phyloP scores from a whole-genome alignment of 2,329 filamentous ascomycete genomes.

The Zasmidium citrigriseum region DNA sequence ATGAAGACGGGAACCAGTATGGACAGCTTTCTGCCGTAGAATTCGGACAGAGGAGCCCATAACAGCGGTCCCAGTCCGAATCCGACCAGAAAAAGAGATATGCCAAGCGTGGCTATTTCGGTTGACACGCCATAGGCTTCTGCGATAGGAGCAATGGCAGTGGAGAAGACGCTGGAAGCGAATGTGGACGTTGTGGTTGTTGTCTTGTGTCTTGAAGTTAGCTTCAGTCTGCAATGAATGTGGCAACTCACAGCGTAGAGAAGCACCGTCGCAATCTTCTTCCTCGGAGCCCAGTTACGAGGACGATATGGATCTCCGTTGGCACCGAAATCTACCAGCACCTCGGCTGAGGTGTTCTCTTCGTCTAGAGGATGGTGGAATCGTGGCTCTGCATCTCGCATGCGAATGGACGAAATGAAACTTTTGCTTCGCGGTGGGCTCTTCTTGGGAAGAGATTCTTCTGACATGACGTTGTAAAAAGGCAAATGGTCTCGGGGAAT shows the following conservation, averaged over 20 bases:
- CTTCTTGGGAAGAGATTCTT: neutral
- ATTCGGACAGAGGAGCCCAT: conserved; percentile 41
- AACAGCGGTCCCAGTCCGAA: neutral
- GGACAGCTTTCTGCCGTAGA: conserved; percentile 43
- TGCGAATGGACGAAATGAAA: neutral
- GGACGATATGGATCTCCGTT: neutral
- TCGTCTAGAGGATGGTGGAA: neutral
- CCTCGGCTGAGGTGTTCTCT: neutral
- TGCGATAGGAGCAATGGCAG: conserved; percentile 33
- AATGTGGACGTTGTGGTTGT: neutral
- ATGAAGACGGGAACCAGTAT: conserved; percentile 43
- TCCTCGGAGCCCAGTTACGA: neutral
- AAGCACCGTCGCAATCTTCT: neutral
- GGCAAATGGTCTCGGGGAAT: too few relatives aligned
- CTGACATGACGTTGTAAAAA: neutral
- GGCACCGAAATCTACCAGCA: neutral
- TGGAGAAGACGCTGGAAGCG: neutral
- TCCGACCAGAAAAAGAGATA: neutral
- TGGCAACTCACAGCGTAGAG: neutral
- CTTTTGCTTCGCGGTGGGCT: neutral
- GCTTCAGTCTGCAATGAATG: neutral
- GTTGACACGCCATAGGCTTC: conserved; percentile 45
- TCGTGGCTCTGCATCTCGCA: neutral
- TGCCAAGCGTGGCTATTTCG: neutral
- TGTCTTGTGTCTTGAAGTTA: neutral